Percentiles rank a stretch among this genome's conserved stretches.
These are phyloP conservation scores for Bipolaris bicolor DNA, from an alignment of 2,329 filamentous ascomycete genomes.

Conservation along the genomic window DNA sequence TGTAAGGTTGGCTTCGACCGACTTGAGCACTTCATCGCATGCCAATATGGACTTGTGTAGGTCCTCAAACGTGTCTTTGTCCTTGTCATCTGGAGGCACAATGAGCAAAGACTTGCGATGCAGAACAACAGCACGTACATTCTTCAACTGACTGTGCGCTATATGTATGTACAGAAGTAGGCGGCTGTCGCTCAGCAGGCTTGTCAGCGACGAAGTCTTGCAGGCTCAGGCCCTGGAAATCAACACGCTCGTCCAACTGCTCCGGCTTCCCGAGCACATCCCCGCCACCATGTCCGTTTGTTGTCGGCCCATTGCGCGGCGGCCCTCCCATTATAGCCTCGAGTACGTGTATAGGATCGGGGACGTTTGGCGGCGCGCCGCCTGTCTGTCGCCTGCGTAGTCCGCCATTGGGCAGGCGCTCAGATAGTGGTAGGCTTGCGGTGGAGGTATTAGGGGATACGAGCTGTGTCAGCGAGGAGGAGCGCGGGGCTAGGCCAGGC, in stretches of 20 bases:
- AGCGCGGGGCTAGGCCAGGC: conserved; percentile 70
- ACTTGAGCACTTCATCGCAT: conserved; percentile 91
- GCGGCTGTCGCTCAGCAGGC: conserved; percentile 38
- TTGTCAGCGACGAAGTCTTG: conserved; percentile 66
- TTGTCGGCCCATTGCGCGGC: conserved; percentile 32
- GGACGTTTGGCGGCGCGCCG: conserved; percentile 60
- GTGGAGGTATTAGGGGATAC: conserved; percentile 75
- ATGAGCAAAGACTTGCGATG: conserved; percentile 33
- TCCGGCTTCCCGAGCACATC: conserved; percentile 52
- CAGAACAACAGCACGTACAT: conserved; percentile 62
- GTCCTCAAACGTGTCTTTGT: conserved; percentile 85
- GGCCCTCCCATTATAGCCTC: conserved; percentile 61
- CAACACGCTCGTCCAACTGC: conserved; percentile 68
- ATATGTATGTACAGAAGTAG: conserved; percentile 55
- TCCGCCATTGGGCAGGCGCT: conserved; percentile 71
- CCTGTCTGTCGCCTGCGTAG: conserved; percentile 65
- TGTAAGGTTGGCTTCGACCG: conserved; percentile 89
- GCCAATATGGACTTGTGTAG: conserved; percentile 85
- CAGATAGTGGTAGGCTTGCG: conserved; percentile 71
- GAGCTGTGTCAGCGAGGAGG: conserved; percentile 76
- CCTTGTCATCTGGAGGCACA: conserved; percentile 68
- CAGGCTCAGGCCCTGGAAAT: conserved; percentile 80
- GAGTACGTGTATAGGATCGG: conserved; percentile 75
- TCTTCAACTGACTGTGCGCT: conserved; percentile 71
- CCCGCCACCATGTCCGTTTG: conserved; percentile 20